These are phyloP conservation scores for Anthoceros angustus DNA, from an alignment of 225 moss, liverwort and hornwort species.

Conservation along the genomic window DNA sequence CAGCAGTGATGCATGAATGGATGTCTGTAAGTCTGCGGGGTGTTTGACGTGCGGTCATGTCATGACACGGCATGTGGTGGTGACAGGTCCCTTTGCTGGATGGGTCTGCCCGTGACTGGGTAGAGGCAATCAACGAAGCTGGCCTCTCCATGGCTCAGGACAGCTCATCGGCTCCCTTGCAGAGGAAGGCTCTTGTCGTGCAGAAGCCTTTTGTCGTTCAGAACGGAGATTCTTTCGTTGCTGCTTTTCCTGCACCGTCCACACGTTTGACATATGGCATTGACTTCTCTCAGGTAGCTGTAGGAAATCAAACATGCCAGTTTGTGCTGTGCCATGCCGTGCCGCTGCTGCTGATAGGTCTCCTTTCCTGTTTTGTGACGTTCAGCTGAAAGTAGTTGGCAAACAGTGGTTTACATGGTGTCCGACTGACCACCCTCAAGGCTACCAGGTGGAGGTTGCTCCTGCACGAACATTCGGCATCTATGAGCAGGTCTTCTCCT, in stretches of 20 bases:
- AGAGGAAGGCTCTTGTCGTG: slow-evolving; percentile 36
- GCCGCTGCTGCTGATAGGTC: neutral
- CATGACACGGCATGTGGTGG: neutral
- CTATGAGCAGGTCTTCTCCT: slow-evolving; percentile 44
- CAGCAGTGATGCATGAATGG: neutral
- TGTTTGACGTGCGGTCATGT: neutral
- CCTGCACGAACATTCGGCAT: slow-evolving; percentile 95
- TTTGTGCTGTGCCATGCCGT: neutral
- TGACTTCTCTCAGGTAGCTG: slow-evolving; percentile 67
- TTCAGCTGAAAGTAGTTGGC: slow-evolving; percentile 52
- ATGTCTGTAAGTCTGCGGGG: neutral
- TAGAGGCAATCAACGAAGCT: slow-evolving; percentile 63
- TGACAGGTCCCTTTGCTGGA: slow-evolving; percentile 62
- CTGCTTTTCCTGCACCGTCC: slow-evolving; percentile 69
- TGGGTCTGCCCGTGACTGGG: slow-evolving; percentile 89
- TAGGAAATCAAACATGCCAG: neutral
- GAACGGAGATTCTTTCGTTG: slow-evolving; percentile 75
- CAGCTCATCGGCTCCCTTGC: slow-evolving; percentile 15
- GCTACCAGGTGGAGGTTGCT: slow-evolving; percentile 58
- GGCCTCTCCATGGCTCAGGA: slow-evolving; percentile 45
- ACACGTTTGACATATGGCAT: slow-evolving; percentile 77
- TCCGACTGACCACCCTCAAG: slow-evolving; percentile 20
- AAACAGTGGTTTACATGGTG: slow-evolving; percentile 83
- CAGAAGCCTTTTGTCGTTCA: slow-evolving; percentile 46
- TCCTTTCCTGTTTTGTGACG: neutral